A percentile compares a stretch with the other conserved stretches of the same genome.
These are phyloP conservation scores for Metschnikowia lochheadii DNA, from an alignment of 805 yeast genomes.

Conservation along the genomic window DNA sequence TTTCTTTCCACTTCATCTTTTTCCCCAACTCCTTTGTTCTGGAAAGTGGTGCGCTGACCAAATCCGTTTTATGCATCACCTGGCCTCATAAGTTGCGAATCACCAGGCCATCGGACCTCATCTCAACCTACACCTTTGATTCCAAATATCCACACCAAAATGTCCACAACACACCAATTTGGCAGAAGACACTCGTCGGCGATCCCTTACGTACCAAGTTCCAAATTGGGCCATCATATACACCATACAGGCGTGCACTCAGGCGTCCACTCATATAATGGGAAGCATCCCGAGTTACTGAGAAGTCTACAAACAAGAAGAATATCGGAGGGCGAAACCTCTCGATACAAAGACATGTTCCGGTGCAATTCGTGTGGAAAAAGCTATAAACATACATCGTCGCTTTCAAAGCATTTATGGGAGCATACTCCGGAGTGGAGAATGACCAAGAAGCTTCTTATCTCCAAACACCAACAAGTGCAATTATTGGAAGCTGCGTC, in stretches of 20 bases:
- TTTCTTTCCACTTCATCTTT: not conserved
- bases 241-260: constrained; percentile 9
- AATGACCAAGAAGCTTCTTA: constrained; percentile 72
- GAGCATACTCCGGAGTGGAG: constrained; percentile 96
- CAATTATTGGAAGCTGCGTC: constrained; percentile 77
- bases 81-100: not conserved
- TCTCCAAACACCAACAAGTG: constrained; percentile 86
- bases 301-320: constrained; percentile 40
- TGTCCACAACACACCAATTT: constrained; percentile 12
- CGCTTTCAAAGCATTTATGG: constrained; percentile 88
- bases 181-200: constrained; percentile 19
- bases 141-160: not conserved
- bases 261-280: constrained; percentile 4
- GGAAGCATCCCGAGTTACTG: constrained; percentile 6
- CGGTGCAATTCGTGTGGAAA: constrained; percentile 90
- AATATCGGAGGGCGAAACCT: constrained; percentile 82
- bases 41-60: not conserved
- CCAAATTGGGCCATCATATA: constrained; percentile 12
- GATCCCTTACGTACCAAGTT: constrained; percentile 14
- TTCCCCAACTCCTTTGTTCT: not conserved
- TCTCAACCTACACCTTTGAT: not conserved
- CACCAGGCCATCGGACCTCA: constrained; percentile 2
- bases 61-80: not conserved
- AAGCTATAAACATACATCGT: constrained; percentile 83
- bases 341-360: constrained; percentile 76